phyloP scores from a whole-genome alignment of 1,284 basidiomycete species.

The Flammula alnicola region DNA sequence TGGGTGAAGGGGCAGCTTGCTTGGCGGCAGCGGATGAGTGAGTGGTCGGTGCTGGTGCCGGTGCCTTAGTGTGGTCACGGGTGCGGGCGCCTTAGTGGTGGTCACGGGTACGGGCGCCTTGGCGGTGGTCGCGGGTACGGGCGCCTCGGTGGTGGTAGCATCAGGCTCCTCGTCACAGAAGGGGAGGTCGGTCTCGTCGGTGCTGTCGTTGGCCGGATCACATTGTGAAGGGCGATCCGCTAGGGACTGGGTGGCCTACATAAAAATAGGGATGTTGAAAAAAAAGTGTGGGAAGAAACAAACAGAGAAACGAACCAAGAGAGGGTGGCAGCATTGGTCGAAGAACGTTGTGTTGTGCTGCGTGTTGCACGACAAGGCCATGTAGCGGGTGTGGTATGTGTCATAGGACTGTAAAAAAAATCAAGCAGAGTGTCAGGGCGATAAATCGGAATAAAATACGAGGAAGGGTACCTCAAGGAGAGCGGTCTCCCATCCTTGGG shows the following conservation, averaged over 20 bases:
- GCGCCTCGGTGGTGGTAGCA: constrained; percentile 26
- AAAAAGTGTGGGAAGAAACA: constrained; percentile 5
- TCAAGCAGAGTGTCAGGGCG: constrained; percentile 10
- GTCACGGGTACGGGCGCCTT: constrained; percentile 1
- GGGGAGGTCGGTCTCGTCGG: constrained; percentile 35
- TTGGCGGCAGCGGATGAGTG: too few relatives aligned
- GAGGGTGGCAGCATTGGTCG: constrained; percentile 53
- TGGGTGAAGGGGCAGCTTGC: background rate
- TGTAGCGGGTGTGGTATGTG: constrained; percentile 64
- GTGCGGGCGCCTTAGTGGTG: too few relatives aligned
- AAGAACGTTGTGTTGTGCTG: constrained; percentile 75
- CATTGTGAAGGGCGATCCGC: constrained; percentile 56
- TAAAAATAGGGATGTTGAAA: constrained; percentile 7
- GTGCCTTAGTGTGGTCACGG: too few relatives aligned
- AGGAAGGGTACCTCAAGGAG: constrained; percentile 46
- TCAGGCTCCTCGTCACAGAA: constrained; percentile 28
- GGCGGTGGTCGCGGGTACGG: constrained; percentile 10
- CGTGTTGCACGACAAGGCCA: constrained; percentile 53
- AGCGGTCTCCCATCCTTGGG: constrained; percentile 46
- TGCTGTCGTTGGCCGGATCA: constrained; percentile 35
- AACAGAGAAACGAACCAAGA: constrained; percentile 43
- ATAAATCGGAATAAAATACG: constrained; percentile 29
- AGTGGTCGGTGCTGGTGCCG: too few relatives aligned
- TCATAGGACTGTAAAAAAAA: constrained; percentile 49
- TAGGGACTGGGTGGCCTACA: constrained; percentile 53